Evolutionary conservation across 2,329 filamentous ascomycete species (phyloP).

Genomic region (Sclerotinia borealis): DNA sequence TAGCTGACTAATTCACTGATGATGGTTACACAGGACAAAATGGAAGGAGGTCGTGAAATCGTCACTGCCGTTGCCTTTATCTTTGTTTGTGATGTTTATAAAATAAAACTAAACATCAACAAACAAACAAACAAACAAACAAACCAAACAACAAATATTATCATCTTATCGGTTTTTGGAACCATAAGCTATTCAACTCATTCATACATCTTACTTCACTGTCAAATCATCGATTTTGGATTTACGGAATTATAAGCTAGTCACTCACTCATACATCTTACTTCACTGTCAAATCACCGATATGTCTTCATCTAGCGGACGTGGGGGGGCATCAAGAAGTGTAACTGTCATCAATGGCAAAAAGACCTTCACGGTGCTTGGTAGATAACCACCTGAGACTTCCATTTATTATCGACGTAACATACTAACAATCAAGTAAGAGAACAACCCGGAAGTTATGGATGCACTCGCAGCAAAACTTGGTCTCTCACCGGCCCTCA

Average conservation of each 20-base stretch:
- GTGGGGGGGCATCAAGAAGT: not conserved
- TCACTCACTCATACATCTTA: not conserved
- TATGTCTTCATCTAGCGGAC: too few species aligned
- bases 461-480: slow-evolving; percentile 74
- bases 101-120: not conserved
- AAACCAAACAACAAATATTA: too few species aligned
- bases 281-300: not conserved
- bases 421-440: slow-evolving; percentile 13
- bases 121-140: not conserved
- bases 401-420: not conserved
- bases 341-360: not conserved
- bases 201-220: not conserved
- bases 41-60: not conserved
- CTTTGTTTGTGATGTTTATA: too few species aligned
- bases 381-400: not conserved
- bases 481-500: slow-evolving; percentile 69
- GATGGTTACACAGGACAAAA: not conserved
- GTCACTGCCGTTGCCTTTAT: not conserved
- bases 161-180: too few species aligned
- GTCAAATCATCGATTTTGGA: not conserved
- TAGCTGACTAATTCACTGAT: too few species aligned
- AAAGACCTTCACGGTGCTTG: not conserved
- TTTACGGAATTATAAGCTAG: not conserved
- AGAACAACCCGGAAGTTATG: slow-evolving; percentile 78
- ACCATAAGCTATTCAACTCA: not conserved